A percentile compares a stretch with the other conserved stretches of the same genome.
Evolutionary conservation across 208 protist genomes (phyloP).

Genomic region (Porcisia hertigi): DNA sequence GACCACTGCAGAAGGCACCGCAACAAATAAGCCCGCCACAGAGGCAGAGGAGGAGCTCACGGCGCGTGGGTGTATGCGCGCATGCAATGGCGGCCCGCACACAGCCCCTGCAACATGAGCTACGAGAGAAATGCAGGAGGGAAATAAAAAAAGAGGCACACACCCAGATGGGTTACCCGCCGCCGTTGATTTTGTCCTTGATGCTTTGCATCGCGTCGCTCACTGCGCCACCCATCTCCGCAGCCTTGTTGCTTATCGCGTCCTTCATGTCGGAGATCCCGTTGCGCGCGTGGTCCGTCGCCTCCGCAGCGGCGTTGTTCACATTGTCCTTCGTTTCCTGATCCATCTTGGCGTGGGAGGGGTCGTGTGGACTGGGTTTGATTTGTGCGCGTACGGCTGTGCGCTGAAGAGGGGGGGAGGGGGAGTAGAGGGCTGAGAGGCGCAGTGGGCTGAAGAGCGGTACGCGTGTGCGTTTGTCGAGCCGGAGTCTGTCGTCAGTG

Average conservation of each 20-base stretch:
- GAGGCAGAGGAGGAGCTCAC: neutral
- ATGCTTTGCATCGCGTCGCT: neutral
- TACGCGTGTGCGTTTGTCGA: neutral
- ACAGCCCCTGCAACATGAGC: neutral
- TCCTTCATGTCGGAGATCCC: slow-evolving; percentile 6
- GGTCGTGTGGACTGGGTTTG: neutral
- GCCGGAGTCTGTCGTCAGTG: neutral
- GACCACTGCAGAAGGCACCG: neutral
- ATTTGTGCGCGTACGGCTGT: neutral
- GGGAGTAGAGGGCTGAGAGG: neutral
- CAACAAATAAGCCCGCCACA: neutral
- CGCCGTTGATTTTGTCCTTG: neutral
- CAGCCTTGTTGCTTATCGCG: neutral
- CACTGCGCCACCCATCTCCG: neutral
- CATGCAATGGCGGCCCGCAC: neutral
- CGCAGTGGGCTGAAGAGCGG: neutral
- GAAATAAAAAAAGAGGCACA: neutral
- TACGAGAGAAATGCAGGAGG: neutral
- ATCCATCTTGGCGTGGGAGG: slow-evolving; percentile 3
- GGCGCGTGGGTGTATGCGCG: neutral
- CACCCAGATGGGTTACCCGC: neutral
- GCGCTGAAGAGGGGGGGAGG: no score
- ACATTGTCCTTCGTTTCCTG: slow-evolving; percentile 7
- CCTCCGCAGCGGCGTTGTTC: slow-evolving; percentile 7
- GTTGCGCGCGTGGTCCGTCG: slow-evolving; percentile 1